Evolutionary conservation across 2,329 filamentous ascomycete species (phyloP).

Genomic region (Pyrenophora tritici-repentis): DNA sequence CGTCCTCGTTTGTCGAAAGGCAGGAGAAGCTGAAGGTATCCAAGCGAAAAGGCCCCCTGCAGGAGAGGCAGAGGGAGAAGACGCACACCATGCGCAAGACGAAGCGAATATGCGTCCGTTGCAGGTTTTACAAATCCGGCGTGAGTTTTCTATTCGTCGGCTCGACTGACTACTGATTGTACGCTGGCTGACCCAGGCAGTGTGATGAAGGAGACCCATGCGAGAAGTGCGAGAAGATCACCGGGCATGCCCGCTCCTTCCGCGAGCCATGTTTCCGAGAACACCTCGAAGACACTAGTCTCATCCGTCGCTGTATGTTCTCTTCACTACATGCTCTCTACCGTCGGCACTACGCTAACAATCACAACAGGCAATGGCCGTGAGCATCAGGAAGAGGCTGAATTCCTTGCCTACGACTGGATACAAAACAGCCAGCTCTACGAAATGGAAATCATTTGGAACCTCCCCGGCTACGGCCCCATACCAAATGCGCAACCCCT

Average conservation of each 20-base stretch:
- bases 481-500: conserved; percentile 33
- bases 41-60: conserved; percentile 37
- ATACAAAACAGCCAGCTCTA: conserved; percentile 29
- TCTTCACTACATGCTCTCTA: too few relatives aligned
- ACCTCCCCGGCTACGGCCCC: conserved; percentile 41
- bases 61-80: conserved; percentile 36
- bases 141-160: conserved; percentile 19
- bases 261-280: conserved; percentile 41
- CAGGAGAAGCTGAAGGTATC: conserved; percentile 42
- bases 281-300: conserved; percentile 37
- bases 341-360: conserved; percentile 10
- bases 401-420: conserved; percentile 40
- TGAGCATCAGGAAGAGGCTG: conserved; percentile 42
- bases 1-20: conserved; percentile 41
- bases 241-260: conserved; percentile 38
- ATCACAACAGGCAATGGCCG: conserved; percentile 40
- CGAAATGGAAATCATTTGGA: conserved; percentile 44
- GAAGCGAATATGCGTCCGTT: conserved; percentile 41
- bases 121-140: conserved; percentile 43
- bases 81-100: conserved; percentile 45
- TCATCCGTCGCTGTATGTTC: conserved; percentile 41
- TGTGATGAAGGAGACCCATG: conserved; percentile 43
- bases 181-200: conserved; percentile 21
- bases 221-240: conserved; percentile 39
- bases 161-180: neutral